Evolutionary conservation across 1,139 yeast species (phyloP).

Genomic region (Hansenula anomala): DNA sequence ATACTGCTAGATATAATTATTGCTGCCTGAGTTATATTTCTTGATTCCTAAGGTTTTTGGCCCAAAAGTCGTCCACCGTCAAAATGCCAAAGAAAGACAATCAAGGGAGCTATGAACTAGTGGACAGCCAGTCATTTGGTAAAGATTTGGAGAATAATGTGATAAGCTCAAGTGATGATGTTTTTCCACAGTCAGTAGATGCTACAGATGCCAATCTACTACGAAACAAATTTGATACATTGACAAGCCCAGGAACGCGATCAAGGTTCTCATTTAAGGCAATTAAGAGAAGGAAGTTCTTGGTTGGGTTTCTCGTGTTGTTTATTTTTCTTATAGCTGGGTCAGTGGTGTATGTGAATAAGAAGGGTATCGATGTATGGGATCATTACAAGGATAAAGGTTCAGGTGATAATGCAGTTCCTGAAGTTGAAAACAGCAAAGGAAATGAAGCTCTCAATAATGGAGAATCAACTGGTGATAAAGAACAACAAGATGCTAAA

Average conservation of each 20-base stretch:
- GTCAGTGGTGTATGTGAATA: slow-evolving; percentile 6
- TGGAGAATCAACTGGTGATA: too few relatives aligned
- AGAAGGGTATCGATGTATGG: slow-evolving; percentile 10
- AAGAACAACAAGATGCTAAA: slow-evolving; percentile 3
- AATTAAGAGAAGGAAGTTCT: slow-evolving; percentile 2
- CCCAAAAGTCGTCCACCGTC: too few relatives aligned
- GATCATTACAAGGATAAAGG: slow-evolving; percentile 12
- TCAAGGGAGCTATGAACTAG: background rate
- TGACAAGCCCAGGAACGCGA: slow-evolving; percentile 6
- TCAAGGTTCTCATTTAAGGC: slow-evolving; percentile 1
- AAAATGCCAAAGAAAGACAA: background rate
- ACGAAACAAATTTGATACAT: slow-evolving; percentile 13
- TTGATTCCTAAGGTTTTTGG: too few relatives aligned
- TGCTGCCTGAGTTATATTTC: too few relatives aligned
- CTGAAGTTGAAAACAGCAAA: background rate
- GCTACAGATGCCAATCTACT: slow-evolving; percentile 8
- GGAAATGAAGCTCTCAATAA: background rate
- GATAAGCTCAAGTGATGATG: background rate
- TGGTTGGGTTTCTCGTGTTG: slow-evolving; percentile 7
- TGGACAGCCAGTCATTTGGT: slow-evolving; percentile 1
- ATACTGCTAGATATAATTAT: too few relatives aligned
- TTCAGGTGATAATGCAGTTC: background rate
- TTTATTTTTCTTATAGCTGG: slow-evolving; percentile 12
- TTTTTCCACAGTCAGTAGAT: slow-evolving; percentile 2
- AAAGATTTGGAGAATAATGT: background rate